These are phyloP conservation scores for Erodium moschatum DNA, from an alignment of 441 rosid genomes.

Conservation along the genomic window DNA sequence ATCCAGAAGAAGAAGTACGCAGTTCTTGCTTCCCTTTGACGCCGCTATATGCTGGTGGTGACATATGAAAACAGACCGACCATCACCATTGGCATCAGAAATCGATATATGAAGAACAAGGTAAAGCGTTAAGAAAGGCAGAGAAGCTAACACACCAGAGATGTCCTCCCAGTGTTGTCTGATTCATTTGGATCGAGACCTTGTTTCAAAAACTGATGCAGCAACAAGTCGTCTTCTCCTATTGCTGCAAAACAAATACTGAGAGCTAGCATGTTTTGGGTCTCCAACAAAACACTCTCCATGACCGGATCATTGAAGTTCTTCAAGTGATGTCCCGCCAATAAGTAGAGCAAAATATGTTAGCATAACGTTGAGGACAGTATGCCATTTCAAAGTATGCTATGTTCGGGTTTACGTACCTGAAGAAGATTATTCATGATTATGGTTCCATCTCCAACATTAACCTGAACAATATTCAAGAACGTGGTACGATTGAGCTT, in stretches of 20 bases:
- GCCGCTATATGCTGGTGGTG: conserved; percentile 58
- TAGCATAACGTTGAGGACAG: no score
- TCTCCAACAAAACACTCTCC: conserved; percentile 46
- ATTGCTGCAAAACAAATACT: conserved; percentile 61
- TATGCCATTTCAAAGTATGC: no score
- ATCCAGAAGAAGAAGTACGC: conserved; percentile 24
- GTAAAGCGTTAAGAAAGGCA: no score
- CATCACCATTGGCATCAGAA: no score
- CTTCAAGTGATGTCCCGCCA: conserved; percentile 37
- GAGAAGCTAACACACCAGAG: conserved; percentile 19
- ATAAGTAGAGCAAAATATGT: no score
- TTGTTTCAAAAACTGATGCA: conserved; percentile 59
- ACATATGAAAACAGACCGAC: no score
- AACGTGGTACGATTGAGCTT: conserved; percentile 75
- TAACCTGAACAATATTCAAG: conserved; percentile 63
- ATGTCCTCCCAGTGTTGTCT: conserved; percentile 38
- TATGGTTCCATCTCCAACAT: conserved; percentile 34
- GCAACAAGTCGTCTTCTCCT: conserved; percentile 67
- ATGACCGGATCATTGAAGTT: conserved; percentile 28
- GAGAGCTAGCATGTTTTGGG: conserved; percentile 69
- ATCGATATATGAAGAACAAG: no score
- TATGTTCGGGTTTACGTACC: conserved; percentile 25
- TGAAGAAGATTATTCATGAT: conserved; percentile 64
- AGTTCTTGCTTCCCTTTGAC: conserved; percentile 17
- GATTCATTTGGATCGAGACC: conserved; percentile 42